Evolutionary conservation across 768 basidiomycete genomes (phyloP), one percentile per base, ranked within the genome.

Genomic region (Tylopilus cervinicoccineus): DNA sequence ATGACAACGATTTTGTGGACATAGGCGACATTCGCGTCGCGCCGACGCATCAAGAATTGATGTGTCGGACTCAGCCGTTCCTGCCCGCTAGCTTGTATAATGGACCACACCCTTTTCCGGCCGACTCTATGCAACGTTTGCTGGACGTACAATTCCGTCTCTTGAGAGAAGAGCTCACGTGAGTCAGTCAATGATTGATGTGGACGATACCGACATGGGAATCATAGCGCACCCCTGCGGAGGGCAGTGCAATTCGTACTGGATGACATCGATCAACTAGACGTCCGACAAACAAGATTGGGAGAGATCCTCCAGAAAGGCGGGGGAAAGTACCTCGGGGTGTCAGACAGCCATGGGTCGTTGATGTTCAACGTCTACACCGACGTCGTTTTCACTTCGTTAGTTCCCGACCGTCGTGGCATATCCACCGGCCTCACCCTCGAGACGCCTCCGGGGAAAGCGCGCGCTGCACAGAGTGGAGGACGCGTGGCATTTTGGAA

Each of bases 61-160:
- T 77, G 37, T 79, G 68, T 17, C 64, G 60, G 0, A 20, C 67
- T 11, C 58, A 68, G 3, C 80, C 85, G 0, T 88, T 77, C 58
- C 65, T 90, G 0, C 88, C 88, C 0, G 79, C 75, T 0, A 83
- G 77, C 54, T 60, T 83, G 1, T 74, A 69, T 17, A 72, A 68
- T 2, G 86, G 83, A 0, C 86, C 84, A 0, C 86, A 87, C 56
- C 84, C 76, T 46, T 72, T 75, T 12, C 77, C 77, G 0, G 52
- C 64, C 4, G 73, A 74, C 14, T 79, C 78, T 20, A 86, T 89
- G 78, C 75, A 84, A 47, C 71, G 81, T 8, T 68, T 83, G 19
- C 66, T 88, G 11, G 88, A 91, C 48, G 76, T 84, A 4, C 86
- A 90, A 54, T 90, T 86, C 62, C 78, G 88, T 28, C 72, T 89